A percentile compares a stretch with the other conserved stretches of the same genome.
These are phyloP conservation scores for Kluyveromyces dobzhanskii DNA, from an alignment of 805 yeast species.

Conservation along the genomic window DNA sequence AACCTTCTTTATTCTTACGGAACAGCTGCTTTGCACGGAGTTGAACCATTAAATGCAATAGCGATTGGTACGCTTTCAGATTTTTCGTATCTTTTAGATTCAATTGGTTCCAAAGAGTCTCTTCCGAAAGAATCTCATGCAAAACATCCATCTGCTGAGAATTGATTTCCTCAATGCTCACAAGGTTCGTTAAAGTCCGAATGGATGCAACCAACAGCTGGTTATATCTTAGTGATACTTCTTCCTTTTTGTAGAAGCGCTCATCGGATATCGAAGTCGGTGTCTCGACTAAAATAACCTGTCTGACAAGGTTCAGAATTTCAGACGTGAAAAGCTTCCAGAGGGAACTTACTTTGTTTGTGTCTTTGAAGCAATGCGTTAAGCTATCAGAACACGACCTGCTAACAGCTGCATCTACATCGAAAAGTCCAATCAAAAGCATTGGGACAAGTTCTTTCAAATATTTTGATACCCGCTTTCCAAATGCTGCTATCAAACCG, in stretches of 20 bases:
- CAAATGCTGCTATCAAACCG: constrained; percentile 38
- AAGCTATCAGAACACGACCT: constrained; percentile 41
- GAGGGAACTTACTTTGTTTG: constrained; percentile 44
- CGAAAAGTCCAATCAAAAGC: constrained; percentile 66
- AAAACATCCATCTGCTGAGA: constrained; percentile 18
- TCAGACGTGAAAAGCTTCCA: constrained; percentile 53
- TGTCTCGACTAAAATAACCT: constrained; percentile 47
- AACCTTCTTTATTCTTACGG: constrained; percentile 16
- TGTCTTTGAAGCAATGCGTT: constrained; percentile 45
- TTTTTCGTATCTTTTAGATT: constrained; percentile 31
- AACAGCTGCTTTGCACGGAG: constrained; percentile 20
- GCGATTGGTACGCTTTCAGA: constrained; percentile 34
- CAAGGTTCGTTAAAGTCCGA: constrained; percentile 34
- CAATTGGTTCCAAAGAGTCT: constrained; percentile 38
- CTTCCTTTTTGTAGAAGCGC: constrained; percentile 58
- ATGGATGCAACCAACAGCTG: constrained; percentile 47
- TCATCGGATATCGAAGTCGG: constrained; percentile 65
- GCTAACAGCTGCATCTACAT: constrained; percentile 56
- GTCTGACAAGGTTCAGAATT: constrained; percentile 46
- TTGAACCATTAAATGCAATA: constrained; percentile 32
- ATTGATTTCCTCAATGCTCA: constrained; percentile 15
- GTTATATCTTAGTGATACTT: constrained; percentile 53
- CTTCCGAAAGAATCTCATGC: constrained; percentile 32
- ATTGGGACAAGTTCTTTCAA: constrained; percentile 65
- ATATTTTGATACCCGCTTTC: constrained; percentile 54